phyloP scores from a whole-genome alignment of 805 yeast genomes.

The Yarrowia divulgata region DNA sequence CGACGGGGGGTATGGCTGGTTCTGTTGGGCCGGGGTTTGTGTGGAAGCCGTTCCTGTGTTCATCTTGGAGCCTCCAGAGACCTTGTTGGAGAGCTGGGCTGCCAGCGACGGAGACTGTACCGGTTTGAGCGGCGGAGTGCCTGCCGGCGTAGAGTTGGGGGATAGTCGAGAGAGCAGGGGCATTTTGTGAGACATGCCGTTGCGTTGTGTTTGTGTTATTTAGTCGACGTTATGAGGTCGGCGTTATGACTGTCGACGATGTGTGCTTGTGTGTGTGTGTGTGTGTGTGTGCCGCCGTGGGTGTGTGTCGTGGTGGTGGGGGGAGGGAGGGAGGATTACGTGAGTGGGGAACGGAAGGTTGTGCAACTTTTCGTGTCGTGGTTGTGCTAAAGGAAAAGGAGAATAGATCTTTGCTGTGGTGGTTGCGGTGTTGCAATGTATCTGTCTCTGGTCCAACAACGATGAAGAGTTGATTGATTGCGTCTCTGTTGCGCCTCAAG shows the following conservation, averaged over 20 bases:
- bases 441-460: neutral
- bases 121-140: constrained; percentile 31
- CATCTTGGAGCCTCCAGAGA: constrained; percentile 29
- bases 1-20: constrained; percentile 38
- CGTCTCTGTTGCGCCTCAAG: constrained; percentile 3
- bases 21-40: constrained; percentile 6
- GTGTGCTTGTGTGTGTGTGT: neutral
- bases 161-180: constrained; percentile 35
- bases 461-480: neutral
- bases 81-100: constrained; percentile 26
- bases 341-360: neutral
- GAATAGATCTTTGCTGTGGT: too few species aligned
- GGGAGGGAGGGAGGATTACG: neutral
- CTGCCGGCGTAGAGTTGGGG: constrained; percentile 30
- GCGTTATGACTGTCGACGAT: neutral
- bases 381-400: neutral
- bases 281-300: neutral
- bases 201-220: neutral
- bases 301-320: constrained; percentile 1
- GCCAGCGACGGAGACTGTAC: constrained; percentile 24
- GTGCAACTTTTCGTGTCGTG: neutral
- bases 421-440: too few species aligned
- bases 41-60: constrained; percentile 23
- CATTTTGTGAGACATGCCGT: constrained; percentile 31
- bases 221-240: constrained; percentile 7